Evolutionary conservation across 495 filamentous ascomycete genomes (phyloP).

Genomic region (Paragyromitra xinjiangensis): DNA sequence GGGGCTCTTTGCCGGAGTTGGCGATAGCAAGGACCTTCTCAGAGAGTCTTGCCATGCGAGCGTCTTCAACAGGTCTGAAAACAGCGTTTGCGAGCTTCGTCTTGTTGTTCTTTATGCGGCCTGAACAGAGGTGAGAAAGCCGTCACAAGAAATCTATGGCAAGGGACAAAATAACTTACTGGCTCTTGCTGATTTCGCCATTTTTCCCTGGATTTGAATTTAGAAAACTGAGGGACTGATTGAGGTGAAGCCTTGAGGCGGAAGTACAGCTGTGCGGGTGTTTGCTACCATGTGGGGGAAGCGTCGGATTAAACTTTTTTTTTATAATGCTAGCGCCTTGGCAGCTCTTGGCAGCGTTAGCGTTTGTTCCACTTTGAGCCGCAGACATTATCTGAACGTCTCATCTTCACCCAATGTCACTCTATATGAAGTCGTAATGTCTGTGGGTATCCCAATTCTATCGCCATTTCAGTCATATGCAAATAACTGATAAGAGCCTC

Average conservation of each 20-base stretch:
- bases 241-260: not conserved
- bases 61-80: slow-evolving; percentile 47
- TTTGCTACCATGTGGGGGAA: not conserved
- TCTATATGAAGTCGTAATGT: slow-evolving; percentile 25
- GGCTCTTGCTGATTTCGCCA: slow-evolving; percentile 46
- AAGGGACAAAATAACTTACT: slow-evolving; percentile 16
- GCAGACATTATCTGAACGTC: not conserved
- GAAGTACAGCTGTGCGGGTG: not conserved
- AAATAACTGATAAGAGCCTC: slow-evolving; percentile 11
- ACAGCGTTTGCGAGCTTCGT: slow-evolving; percentile 48
- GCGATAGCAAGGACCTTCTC: slow-evolving; percentile 45
- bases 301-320: slow-evolving; percentile 45
- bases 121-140: slow-evolving; percentile 17
- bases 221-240: not conserved
- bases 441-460: slow-evolving; percentile 34
- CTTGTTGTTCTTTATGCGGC: slow-evolving; percentile 45
- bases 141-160: not conserved
- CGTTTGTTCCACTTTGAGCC: slow-evolving; percentile 7
- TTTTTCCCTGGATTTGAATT: slow-evolving; percentile 10
- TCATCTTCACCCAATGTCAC: slow-evolving; percentile 11
- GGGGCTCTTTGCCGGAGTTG: slow-evolving; percentile 36
- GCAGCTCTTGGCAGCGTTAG: slow-evolving; percentile 21
- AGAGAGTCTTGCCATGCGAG: slow-evolving; percentile 48
- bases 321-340: slow-evolving; percentile 37
- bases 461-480: not conserved